phyloP scores from a whole-genome alignment of 2,329 filamentous ascomycete species.

The Aspergillus thermomutatus region DNA sequence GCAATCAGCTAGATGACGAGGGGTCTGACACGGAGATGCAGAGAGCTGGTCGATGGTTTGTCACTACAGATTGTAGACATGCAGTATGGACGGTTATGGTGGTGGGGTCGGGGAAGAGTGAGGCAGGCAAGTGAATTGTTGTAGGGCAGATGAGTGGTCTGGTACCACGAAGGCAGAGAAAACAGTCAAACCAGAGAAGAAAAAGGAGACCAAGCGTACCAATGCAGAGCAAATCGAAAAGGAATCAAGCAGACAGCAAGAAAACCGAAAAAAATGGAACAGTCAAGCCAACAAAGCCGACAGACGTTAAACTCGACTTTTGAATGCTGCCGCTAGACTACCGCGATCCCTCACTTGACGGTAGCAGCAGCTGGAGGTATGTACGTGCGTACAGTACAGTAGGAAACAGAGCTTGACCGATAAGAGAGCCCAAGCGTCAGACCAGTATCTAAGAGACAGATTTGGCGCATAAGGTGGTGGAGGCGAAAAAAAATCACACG shows the following conservation, averaged over 20 bases:
- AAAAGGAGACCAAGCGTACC: constrained; percentile 15
- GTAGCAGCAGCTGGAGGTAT: not conserved
- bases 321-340: not conserved
- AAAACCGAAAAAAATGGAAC: constrained; percentile 1
- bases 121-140: not conserved
- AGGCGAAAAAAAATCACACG: not conserved
- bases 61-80: not conserved
- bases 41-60: not conserved
- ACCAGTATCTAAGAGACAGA: not conserved
- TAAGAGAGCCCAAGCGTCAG: not conserved
- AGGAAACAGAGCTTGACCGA: not conserved
- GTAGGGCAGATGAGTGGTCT: not conserved
- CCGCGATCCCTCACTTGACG: not conserved
- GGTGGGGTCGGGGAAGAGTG: not conserved
- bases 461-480: not conserved
- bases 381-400: not conserved
- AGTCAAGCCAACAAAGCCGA: not conserved
- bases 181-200: constrained; percentile 1
- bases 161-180: constrained; percentile 8
- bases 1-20: not conserved
- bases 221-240: constrained; percentile 7
- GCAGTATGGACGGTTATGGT: not conserved
- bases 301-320: not conserved
- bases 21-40: not conserved
- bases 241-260: not conserved